Percentiles rank a stretch among this genome's conserved stretches.
These are phyloP conservation scores for Suillus brevipes DNA, from an alignment of 768 basidiomycete species.

Conservation along the genomic window DNA sequence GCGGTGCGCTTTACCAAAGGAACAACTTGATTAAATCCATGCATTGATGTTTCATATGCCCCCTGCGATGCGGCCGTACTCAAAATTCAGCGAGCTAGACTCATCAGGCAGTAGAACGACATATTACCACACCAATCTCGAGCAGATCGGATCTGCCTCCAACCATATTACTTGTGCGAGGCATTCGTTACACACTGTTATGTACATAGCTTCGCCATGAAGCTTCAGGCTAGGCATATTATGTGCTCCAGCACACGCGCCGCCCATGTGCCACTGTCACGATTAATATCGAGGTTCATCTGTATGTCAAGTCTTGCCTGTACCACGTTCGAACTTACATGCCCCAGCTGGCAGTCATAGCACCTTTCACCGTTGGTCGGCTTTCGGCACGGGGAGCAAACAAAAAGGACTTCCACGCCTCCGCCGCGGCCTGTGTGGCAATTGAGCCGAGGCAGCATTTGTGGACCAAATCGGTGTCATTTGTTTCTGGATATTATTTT, in stretches of 20 bases:
- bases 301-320: not conserved
- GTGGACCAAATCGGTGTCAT: not conserved
- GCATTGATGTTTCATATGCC: conserved; percentile 2
- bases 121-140: conserved; percentile 2
- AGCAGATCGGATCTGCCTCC: conserved; percentile 5
- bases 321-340: conserved; percentile 3
- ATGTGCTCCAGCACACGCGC: conserved; percentile 5
- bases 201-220: conserved; percentile 6
- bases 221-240: conserved; percentile 6
- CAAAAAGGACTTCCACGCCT: not conserved
- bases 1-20: not conserved
- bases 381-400: not conserved
- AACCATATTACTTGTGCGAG: conserved; percentile 5
- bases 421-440: not conserved
- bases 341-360: not conserved
- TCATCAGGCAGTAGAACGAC: not conserved
- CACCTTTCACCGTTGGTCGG: not conserved
- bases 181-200: not conserved
- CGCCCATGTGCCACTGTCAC: not conserved
- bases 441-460: not conserved
- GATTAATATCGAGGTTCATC: not conserved
- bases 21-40: not conserved
- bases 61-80: not conserved
- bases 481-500: conserved; percentile 2
- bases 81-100: conserved; percentile 2